Percentiles rank a stretch among this genome's conserved stretches.
These are phyloP conservation scores for Remersonia thermophila DNA, from an alignment of 2,329 filamentous ascomycete genomes.

Conservation along the genomic window DNA sequence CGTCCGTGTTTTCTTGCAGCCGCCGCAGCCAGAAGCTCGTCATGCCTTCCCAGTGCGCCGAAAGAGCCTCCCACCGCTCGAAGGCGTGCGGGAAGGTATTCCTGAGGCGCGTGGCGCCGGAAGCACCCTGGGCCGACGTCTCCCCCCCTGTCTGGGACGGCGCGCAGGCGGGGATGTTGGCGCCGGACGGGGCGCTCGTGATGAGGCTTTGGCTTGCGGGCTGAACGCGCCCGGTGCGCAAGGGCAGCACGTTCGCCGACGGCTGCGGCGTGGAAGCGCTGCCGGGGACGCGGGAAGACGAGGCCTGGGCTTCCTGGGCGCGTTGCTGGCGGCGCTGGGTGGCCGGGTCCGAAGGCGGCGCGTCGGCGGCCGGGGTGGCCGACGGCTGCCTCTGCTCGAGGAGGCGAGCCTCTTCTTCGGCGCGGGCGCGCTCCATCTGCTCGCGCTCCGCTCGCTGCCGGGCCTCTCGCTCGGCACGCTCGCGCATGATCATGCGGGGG, in stretches of 20 bases:
- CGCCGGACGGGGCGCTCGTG: conserved; percentile 8
- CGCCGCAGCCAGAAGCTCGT: conserved; percentile 96
- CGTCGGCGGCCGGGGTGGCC: conserved; percentile 12
- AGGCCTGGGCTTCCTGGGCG: conserved; percentile 17
- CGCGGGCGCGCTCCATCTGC: conserved; percentile 45
- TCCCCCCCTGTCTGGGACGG: conserved; percentile 22
- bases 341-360: conserved; percentile 21
- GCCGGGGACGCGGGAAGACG: conserved; percentile 7
- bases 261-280: conserved; percentile 10
- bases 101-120: conserved; percentile 30
- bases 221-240: conserved; percentile 17
- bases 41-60: conserved; percentile 94
- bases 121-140: conserved; percentile 19
- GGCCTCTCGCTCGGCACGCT: conserved; percentile 66
- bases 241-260: conserved; percentile 10
- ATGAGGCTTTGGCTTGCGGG: conserved; percentile 17
- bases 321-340: conserved; percentile 24
- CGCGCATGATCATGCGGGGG: conserved; percentile 84
- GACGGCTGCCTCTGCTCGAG: conserved; percentile 40
- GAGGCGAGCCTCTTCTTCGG: conserved; percentile 43
- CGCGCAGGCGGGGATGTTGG: conserved; percentile 3
- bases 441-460: conserved; percentile 56
- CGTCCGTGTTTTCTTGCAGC: conserved; percentile 79
- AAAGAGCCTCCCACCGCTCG: conserved; percentile 92
- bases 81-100: conserved; percentile 92